Percentiles rank a stretch among this genome's conserved stretches.
These are phyloP conservation scores for Paragyromitra xinjiangensis DNA, from an alignment of 495 filamentous ascomycete species.

Conservation along the genomic window DNA sequence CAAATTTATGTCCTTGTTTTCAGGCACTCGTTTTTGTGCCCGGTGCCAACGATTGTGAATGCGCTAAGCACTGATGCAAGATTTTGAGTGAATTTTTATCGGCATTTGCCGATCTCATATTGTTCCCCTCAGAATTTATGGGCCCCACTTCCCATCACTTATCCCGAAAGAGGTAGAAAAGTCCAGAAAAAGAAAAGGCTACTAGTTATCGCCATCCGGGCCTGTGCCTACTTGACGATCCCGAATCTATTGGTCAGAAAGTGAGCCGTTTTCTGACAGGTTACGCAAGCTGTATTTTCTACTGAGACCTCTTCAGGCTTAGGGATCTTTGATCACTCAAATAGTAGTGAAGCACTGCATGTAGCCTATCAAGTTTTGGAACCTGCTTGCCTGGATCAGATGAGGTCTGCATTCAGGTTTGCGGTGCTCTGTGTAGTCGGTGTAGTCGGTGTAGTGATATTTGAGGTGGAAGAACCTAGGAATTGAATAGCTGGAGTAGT, in stretches of 20 bases:
- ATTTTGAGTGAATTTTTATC: background rate
- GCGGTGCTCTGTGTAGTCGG: too few species aligned
- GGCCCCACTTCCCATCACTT: background rate
- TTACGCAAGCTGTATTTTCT: background rate
- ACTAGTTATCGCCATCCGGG: background rate
- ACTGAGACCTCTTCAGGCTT: background rate
- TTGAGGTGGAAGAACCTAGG: too few species aligned
- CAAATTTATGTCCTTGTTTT: background rate
- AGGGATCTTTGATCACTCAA: background rate
- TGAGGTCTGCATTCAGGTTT: too few species aligned
- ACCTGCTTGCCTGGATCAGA: too few species aligned
- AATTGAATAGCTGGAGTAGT: too few species aligned
- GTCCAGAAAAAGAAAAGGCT: background rate
- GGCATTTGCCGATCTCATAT: background rate
- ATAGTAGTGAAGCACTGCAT: background rate
- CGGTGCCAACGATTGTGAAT: background rate
- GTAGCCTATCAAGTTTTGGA: too few species aligned
- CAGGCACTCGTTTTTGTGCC: background rate
- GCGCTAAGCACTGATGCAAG: background rate
- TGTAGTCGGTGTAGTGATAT: too few species aligned
- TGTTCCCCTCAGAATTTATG: background rate
- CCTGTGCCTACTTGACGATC: background rate
- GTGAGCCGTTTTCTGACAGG: background rate
- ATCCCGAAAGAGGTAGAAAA: background rate
- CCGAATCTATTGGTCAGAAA: background rate